Percentiles rank a stretch among this genome's conserved stretches.
Conservation (phyloP, 768 basidiomycete species). For the Multifurca ochricompacta region DNA sequence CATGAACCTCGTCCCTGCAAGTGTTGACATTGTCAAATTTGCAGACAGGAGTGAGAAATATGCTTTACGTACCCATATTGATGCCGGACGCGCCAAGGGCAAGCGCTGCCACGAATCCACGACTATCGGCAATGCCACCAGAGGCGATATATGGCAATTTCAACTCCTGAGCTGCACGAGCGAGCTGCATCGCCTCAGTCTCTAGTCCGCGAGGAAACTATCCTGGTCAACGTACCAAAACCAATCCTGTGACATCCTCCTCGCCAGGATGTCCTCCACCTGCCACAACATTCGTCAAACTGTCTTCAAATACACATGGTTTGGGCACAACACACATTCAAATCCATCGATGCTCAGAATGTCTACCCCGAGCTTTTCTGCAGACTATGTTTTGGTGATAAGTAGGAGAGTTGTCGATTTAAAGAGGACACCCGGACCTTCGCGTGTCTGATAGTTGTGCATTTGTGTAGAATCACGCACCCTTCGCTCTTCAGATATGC, state of each 20-base stretch:
- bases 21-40: neutral
- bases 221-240: conserved; percentile 46
- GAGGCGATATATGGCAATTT: conserved; percentile 84
- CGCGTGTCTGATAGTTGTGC: conserved; percentile 79
- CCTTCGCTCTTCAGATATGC: conserved; percentile 71
- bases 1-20: conserved; percentile 75
- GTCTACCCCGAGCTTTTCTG: conserved; percentile 77
- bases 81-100: conserved; percentile 79
- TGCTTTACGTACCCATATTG: conserved; percentile 55
- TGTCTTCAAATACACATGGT: neutral
- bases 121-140: conserved; percentile 82
- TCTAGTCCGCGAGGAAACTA: neutral
- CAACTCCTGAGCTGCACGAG: conserved; percentile 78
- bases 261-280: conserved; percentile 94
- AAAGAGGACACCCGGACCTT: conserved; percentile 41
- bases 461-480: conserved; percentile 84
- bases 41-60: neutral
- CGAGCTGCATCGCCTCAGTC: conserved; percentile 45
- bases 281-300: conserved; percentile 27
- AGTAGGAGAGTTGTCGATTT: neutral
- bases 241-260: conserved; percentile 83
- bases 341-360: conserved; percentile 85
- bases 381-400: conserved; percentile 33
- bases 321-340: conserved; percentile 51
- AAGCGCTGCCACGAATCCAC: conserved; percentile 75